Percentiles rank a stretch among this genome's conserved stretches.
These are phyloP conservation scores for Papiliotrema fonsecae DNA, from an alignment of 1,284 basidiomycete species.

Conservation along the genomic window DNA sequence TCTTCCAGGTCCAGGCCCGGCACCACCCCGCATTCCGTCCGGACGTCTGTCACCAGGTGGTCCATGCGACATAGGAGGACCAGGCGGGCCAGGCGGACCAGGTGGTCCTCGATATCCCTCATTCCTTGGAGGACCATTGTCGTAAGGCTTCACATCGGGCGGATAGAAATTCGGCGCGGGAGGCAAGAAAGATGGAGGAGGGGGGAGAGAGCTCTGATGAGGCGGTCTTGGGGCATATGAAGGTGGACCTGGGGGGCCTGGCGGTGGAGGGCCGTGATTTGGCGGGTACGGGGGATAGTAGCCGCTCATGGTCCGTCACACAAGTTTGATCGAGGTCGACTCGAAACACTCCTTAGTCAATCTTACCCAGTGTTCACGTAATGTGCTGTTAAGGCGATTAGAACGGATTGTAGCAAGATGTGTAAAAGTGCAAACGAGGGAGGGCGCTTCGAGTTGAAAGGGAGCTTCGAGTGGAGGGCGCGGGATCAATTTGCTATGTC, in stretches of 20 bases:
- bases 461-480: no score
- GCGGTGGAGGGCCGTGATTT: background rate
- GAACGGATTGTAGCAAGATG: no score
- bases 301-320: background rate
- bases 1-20: slow-evolving; percentile 9
- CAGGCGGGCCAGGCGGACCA: background rate
- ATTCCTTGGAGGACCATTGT: background rate
- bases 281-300: background rate
- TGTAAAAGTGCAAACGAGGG: no score
- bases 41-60: background rate
- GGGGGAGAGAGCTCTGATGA: background rate
- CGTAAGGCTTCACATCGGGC: no score
- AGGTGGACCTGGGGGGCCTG: background rate
- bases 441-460: no score
- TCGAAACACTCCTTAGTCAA: no score
- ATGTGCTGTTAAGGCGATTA: no score
- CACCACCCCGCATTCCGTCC: slow-evolving; percentile 2
- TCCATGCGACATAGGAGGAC: background rate
- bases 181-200: background rate
- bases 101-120: background rate
- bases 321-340: no score
- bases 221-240: background rate
- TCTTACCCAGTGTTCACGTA: no score
- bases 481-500: no score
- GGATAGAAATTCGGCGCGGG: no score